Base-by-base conservation (phyloP, 2,329 filamentous ascomycete species). In the Keithomyces neogunnii region DNA sequence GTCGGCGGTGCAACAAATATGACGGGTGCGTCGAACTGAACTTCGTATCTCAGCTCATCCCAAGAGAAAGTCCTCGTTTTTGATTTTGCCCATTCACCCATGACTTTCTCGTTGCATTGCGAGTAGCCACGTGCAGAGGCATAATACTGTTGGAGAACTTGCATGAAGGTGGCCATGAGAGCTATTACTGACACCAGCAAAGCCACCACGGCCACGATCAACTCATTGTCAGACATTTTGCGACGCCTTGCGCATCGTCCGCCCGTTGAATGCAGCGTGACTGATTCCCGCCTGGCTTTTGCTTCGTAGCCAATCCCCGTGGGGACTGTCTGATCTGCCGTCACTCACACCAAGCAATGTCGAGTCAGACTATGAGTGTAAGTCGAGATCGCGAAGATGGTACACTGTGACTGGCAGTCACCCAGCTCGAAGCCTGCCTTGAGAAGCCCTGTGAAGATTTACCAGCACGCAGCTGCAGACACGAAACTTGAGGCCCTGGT, bases 61-160 rank as follows among this genome's bases (percentile, higher is more conserved):
- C 62, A 64, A 2, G 63, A 66, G 52, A 77, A 73, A 1, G 57
- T 61, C 8, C 74, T 66, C 2, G 62, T 64, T 52, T 71, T 74
- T 19, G 62, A 68, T 1, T 57, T 53, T 26, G 69, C 66, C 75
- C 75, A 78, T 13, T 63, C 61, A 1, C 75, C 73, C 63, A 76
- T 75, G 49, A 76, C 73, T 45, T 71, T 70, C 48, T 72, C 63
- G 53, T 70, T 72, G 57, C 74, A 77, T 49, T 72, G 72, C 4
- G 72, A 64, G 55, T 75, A 77, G 33, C 75, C 75, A n/a, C 69
- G 67, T 0, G 75, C 74, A 8, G 75, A 76, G 0, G 74, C 68
- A 28, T 69, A 69, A 61, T 77, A 77, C 53, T 78, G 75, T 54
- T 77, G 75, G 32, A 73, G 59, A 8, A 76, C 72, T 56, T 78